phyloP scores from a whole-genome alignment of 768 basidiomycete genomes.

The Gymnopilus junonius region DNA sequence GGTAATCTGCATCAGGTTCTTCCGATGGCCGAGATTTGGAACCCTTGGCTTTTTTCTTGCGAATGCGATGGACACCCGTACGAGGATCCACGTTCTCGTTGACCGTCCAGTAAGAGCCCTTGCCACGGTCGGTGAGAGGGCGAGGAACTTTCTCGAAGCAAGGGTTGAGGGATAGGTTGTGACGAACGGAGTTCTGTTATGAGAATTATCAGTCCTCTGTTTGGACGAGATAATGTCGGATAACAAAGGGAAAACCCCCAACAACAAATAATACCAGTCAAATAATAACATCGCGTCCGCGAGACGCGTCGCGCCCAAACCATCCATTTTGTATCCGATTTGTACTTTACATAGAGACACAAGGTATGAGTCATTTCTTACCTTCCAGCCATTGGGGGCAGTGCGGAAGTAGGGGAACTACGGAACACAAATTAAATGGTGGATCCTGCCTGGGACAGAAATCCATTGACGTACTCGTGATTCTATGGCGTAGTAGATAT shows the following conservation, averaged over 20 bases:
- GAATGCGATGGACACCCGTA: slow-evolving; percentile 85
- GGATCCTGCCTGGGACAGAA: slow-evolving; percentile 16
- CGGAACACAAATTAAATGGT: slow-evolving; percentile 14
- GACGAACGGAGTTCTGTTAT: slow-evolving; percentile 84
- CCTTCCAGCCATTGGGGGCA: slow-evolving; percentile 93
- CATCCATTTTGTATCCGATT: slow-evolving; percentile 10
- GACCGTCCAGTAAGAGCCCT: slow-evolving; percentile 92
- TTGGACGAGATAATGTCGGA: slow-evolving; percentile 34
- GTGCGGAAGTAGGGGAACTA: slow-evolving; percentile 90
- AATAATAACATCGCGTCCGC: slow-evolving; percentile 69
- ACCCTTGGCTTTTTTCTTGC: slow-evolving; percentile 83
- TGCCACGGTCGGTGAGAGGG: slow-evolving; percentile 89
- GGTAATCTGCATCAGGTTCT: slow-evolving; percentile 72
- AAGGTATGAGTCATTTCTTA: slow-evolving; percentile 40
- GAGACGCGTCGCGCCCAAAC: slow-evolving; percentile 34
- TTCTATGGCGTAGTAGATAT: slow-evolving; percentile 92
- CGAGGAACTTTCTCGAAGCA: slow-evolving; percentile 92
- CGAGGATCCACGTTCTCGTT: slow-evolving; percentile 90
- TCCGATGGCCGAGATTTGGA: slow-evolving; percentile 51
- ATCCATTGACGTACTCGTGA: slow-evolving; percentile 64
- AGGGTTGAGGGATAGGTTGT: slow-evolving; percentile 88
- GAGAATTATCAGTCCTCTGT: slow-evolving; percentile 30
- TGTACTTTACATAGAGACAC: slow-evolving; percentile 21
- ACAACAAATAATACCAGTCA: slow-evolving; percentile 68
- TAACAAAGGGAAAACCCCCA: slow-evolving; percentile 40